Percentiles rank a stretch among this genome's conserved stretches.
These are phyloP conservation scores for Cyamopsis tetragonoloba DNA, from an alignment of 306 rosid species.

Conservation along the genomic window DNA sequence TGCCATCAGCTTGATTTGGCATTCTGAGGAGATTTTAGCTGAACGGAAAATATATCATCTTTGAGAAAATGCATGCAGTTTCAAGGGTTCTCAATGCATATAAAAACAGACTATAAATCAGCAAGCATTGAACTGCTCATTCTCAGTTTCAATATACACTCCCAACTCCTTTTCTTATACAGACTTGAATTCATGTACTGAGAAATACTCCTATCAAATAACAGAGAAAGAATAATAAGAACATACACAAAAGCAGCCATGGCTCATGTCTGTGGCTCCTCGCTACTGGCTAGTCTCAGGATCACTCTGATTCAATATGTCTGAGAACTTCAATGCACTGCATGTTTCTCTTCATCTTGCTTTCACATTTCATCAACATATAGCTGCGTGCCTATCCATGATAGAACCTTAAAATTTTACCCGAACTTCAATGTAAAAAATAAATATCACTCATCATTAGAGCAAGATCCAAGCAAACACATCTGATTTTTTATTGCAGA, in stretches of 20 bases:
- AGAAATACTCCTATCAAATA: too few relatives aligned
- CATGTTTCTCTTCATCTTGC: not conserved
- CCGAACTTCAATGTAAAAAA: not conserved
- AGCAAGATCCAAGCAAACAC: not conserved
- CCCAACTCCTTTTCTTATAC: not conserved
- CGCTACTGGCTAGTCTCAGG: not conserved
- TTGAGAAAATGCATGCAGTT: too few relatives aligned
- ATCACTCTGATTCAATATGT: not conserved
- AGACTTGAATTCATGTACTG: not conserved
- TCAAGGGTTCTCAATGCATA: too few relatives aligned
- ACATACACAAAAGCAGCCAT: not conserved
- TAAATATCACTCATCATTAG: not conserved
- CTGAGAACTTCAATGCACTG: not conserved
- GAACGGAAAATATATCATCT: too few relatives aligned
- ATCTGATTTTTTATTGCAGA: not conserved
- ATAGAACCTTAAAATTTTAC: not conserved
- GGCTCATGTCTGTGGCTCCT: too few relatives aligned
- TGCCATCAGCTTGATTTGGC: too few relatives aligned
- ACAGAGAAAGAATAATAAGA: not conserved
- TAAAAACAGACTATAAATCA: too few relatives aligned
- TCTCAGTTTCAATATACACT: not conserved
- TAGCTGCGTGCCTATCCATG: not conserved
- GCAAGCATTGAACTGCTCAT: not conserved
- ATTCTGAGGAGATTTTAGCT: too few relatives aligned
- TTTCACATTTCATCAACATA: not conserved